Conservation (phyloP, 2,329 filamentous ascomycete genomes). For the Nothomitra cinnamomea region DNA sequence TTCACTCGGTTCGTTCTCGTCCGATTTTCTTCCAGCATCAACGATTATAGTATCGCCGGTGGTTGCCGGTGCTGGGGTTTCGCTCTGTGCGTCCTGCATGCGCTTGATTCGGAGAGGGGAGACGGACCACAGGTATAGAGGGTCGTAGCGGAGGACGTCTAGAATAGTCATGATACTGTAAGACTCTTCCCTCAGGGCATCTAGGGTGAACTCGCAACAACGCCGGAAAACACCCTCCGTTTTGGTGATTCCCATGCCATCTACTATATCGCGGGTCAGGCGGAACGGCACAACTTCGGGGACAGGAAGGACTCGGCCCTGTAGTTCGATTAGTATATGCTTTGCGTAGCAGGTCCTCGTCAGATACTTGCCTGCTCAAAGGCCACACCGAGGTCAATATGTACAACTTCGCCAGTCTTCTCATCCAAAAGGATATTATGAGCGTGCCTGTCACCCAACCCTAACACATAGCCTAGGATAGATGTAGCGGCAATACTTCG, state of each 20-base stretch:
- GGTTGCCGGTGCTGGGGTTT: conserved; percentile 19
- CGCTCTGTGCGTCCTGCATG: conserved; percentile 38
- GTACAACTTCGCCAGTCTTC: conserved; percentile 80
- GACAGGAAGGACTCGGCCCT: conserved; percentile 77
- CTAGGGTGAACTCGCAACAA: conserved; percentile 96
- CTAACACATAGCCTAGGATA: conserved; percentile 83
- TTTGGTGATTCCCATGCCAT: conserved; percentile 90
- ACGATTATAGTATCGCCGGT: conserved; percentile 18
- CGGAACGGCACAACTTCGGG: conserved; percentile 94
- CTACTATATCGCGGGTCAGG: conserved; percentile 82
- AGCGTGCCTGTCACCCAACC: conserved; percentile 83
- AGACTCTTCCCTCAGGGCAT: conserved; percentile 83
- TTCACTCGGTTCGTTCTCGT: conserved; percentile 49
- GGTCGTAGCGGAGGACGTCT: conserved; percentile 95
- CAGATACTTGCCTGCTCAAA: conserved; percentile 53
- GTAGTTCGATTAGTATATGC: not conserved
- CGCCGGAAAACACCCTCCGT: conserved; percentile 92
- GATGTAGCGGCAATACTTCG: conserved; percentile 88
- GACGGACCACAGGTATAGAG: conserved; percentile 87
- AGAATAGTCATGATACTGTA: conserved; percentile 98
- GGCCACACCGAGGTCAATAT: conserved; percentile 91
- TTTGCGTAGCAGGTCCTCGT: too few species aligned
- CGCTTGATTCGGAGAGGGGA: conserved; percentile 49
- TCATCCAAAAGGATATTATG: conserved; percentile 93
- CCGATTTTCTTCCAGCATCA: conserved; percentile 21